These are phyloP conservation scores for Salix dunnii DNA, from an alignment of 345 rosid genomes.

Conservation along the genomic window DNA sequence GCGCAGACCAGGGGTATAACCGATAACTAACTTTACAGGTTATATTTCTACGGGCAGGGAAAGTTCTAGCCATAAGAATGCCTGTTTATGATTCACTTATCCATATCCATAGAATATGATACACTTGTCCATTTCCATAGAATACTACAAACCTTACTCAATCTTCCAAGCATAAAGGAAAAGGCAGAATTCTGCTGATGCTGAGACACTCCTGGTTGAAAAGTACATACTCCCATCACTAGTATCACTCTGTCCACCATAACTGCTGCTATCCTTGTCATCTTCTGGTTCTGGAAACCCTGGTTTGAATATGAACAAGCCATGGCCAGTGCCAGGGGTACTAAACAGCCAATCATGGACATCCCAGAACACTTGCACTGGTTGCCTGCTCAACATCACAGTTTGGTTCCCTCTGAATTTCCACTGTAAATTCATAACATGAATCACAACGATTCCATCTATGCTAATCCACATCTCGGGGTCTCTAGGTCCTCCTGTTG, in stretches of 20 bases:
- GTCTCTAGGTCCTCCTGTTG: constrained; percentile 50
- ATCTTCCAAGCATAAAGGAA: constrained; percentile 88
- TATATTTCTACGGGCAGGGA: neutral
- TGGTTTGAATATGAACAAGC: constrained; percentile 85
- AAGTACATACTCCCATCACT: constrained; percentile 59
- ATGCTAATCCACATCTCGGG: constrained; percentile 98
- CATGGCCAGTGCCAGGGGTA: constrained; percentile 56
- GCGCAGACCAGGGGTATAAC: neutral
- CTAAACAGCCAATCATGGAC: constrained; percentile 93
- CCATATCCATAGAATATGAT: neutral
- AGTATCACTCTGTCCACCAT: constrained; percentile 49
- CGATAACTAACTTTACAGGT: neutral
- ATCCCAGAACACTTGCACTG: constrained; percentile 79
- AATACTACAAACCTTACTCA: constrained; percentile 40
- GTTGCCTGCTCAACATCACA: constrained; percentile 68
- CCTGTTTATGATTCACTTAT: neutral
- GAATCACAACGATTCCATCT: constrained; percentile 68
- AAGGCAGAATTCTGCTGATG: constrained; percentile 64
- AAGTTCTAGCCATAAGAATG: neutral
- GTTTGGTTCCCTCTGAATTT: constrained; percentile 92
- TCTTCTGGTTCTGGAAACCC: constrained; percentile 49
- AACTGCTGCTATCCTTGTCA: constrained; percentile 49
- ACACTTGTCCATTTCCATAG: neutral
- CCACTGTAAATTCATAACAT: constrained; percentile 86
- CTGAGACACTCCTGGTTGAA: constrained; percentile 36